These are phyloP conservation scores for Trichosanthes cucumerina DNA, from an alignment of 306 rosid genomes.

Conservation along the genomic window DNA sequence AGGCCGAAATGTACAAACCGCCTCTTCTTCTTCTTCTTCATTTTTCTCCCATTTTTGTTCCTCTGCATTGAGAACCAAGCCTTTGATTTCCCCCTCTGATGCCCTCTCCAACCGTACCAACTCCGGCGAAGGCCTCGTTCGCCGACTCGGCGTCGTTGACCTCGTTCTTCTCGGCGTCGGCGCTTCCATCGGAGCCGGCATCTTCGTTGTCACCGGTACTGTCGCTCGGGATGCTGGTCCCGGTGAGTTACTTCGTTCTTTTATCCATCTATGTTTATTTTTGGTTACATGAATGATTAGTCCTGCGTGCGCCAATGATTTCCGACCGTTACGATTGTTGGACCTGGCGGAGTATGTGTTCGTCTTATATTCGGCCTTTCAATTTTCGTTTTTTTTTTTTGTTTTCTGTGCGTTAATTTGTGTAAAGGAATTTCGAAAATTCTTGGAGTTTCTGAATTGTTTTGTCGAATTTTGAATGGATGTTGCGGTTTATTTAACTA, in stretches of 20 bases:
- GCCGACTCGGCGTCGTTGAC: slow-evolving; percentile 71
- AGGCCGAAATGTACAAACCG: slow-evolving; percentile 1
- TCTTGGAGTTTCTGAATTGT: not conserved
- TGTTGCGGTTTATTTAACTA: not conserved
- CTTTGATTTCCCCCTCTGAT: slow-evolving; percentile 36
- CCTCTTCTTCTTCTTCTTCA: slow-evolving; percentile 24
- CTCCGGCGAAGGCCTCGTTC: slow-evolving; percentile 59
- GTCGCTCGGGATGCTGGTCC: slow-evolving; percentile 91
- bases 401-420: not conserved
- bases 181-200: slow-evolving; percentile 93
- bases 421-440: not conserved
- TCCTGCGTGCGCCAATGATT: not conserved
- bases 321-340: not conserved
- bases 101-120: slow-evolving; percentile 30
- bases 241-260: slow-evolving; percentile 23
- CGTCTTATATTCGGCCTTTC: not conserved
- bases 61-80: slow-evolving; percentile 63
- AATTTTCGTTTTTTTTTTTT: not conserved
- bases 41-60: slow-evolving; percentile 52
- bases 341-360: not conserved
- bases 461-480: not conserved
- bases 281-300: not conserved
- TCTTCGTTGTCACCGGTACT: slow-evolving; percentile 88
- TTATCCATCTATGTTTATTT: not conserved
- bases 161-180: slow-evolving; percentile 85